Evolutionary conservation across 345 rosid genomes (phyloP).

Genomic region (Orychophragmus violaceus): DNA sequence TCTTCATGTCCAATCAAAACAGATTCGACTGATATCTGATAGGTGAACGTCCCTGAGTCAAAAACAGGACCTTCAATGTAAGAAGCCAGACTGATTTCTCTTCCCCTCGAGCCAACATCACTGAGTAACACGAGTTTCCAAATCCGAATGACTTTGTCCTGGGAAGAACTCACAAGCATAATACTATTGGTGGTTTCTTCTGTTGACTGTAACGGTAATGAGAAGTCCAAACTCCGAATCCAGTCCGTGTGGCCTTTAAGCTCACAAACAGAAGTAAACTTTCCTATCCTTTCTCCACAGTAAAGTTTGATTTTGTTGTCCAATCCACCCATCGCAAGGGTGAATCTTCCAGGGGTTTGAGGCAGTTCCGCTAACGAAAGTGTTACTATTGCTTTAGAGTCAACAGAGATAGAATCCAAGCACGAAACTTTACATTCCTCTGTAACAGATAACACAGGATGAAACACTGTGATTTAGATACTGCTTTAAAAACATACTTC

Average conservation of each 20-base stretch:
- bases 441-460: slow-evolving; percentile 21
- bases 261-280: slow-evolving; percentile 77
- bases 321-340: slow-evolving; percentile 86
- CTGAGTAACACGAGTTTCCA: slow-evolving; percentile 60
- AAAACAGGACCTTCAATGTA: slow-evolving; percentile 87
- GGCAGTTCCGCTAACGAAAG: slow-evolving; percentile 76
- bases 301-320: slow-evolving; percentile 79
- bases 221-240: slow-evolving; percentile 95
- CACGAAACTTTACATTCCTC: slow-evolving; percentile 61
- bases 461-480: not conserved
- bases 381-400: slow-evolving; percentile 84
- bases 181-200: slow-evolving; percentile 41
- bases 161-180: slow-evolving; percentile 90
- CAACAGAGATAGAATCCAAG: slow-evolving; percentile 53
- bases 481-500: not conserved
- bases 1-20: slow-evolving; percentile 95
- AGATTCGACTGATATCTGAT: slow-evolving; percentile 89
- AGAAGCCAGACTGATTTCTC: slow-evolving; percentile 65
- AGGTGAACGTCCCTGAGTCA: slow-evolving; percentile 54
- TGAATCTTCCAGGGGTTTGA: slow-evolving; percentile 44
- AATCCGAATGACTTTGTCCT: slow-evolving; percentile 86
- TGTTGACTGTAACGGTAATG: slow-evolving; percentile 46
- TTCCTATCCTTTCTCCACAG: slow-evolving; percentile 62
- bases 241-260: slow-evolving; percentile 94
- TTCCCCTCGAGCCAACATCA: slow-evolving; percentile 33